These are phyloP conservation scores for Xylaria sp. DNA, from an alignment of 2,329 filamentous ascomycete species.

Conservation along the genomic window DNA sequence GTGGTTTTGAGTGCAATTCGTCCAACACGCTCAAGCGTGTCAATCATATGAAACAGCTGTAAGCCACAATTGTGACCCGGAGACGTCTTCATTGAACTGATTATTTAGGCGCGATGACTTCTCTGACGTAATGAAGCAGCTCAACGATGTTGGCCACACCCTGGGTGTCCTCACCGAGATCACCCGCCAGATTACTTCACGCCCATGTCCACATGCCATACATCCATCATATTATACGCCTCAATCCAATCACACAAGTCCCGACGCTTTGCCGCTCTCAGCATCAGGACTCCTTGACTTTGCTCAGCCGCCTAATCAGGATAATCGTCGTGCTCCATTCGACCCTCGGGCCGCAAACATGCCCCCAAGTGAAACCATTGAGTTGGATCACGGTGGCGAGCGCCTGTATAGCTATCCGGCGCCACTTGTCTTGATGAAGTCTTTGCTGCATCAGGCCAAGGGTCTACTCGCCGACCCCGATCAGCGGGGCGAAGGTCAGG, in stretches of 20 bases:
- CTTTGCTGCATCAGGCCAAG: conserved; percentile 26
- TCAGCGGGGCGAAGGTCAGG: not conserved
- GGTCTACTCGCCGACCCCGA: conserved; percentile 12
- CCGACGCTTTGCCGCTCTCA: conserved; percentile 6
- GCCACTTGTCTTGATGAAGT: conserved; percentile 33
- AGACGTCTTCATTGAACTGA: not conserved
- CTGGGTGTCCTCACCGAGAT: conserved; percentile 31
- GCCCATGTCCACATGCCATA: conserved; percentile 19
- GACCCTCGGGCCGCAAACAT: not conserved
- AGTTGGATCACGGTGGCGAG: conserved; percentile 34
- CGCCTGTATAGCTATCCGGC: conserved; percentile 39
- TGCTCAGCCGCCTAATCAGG: conserved; percentile 5
- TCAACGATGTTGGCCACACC: conserved; percentile 35
- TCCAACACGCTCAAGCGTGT: conserved; percentile 35
- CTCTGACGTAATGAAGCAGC: conserved; percentile 33
- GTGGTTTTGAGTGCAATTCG: conserved; percentile 34
- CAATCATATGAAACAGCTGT: conserved; percentile 40
- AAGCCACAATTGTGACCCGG: conserved; percentile 11
- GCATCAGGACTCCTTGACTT: conserved; percentile 11
- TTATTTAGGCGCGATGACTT: conserved; percentile 38
- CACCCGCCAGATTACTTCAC: conserved; percentile 32
- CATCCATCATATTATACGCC: not conserved
- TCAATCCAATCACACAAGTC: conserved; percentile 1
- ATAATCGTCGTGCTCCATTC: not conserved
- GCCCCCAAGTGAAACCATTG: conserved; percentile 24